Evolutionary conservation across 1,139 yeast genomes (phyloP), one percentile per base, ranked within the genome.

Genomic region (Kodamaea sp.): DNA sequence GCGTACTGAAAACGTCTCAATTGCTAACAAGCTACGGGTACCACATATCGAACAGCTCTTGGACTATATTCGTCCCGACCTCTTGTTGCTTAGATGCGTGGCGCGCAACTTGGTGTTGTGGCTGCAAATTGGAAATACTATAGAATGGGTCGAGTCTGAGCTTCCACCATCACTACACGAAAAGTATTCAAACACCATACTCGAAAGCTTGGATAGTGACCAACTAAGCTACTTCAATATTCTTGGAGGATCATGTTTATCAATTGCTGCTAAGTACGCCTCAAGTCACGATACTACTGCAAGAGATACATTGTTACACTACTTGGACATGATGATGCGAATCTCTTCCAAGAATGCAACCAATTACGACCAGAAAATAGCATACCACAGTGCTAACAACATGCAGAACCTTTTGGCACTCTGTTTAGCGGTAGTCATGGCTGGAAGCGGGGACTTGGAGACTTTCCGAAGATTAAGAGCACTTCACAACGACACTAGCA

Each of bases 371-470:
- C 78, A 78, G 42, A 71, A 70, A 38, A 60, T 85, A 22, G 74
- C 89, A 0, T 69, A 74, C 31, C 64, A 70, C 32, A 74, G 86
- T 24, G 75, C 84, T 3, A 60, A 71, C 13, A 76, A 74, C 31
- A 68, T 83, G 24, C 78, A 81, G 38, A 80, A 80, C 46, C 64
- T 83, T 1, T 49, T 88, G 16, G 75, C 83, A 1, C 58, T 89
- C 9, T 75, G 92, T 12, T 61, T 77, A 10, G 76, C 96, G 0
- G 68, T 87, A 22, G 74, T 89, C 0, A 86, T 88, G 88, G 90
- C 96, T 1, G 96, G 96, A 1, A 79, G 90, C 15, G 98, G 98
- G 1, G 97, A 92, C 55, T 61, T 90, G 35, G 84, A 80, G 35
- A 76, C 83, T 0, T 76, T 92, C 47, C 72, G 92, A 49, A 68